Base-by-base conservation (phyloP, 2,329 filamentous ascomycete species). In the Anthostomella pinea region DNA sequence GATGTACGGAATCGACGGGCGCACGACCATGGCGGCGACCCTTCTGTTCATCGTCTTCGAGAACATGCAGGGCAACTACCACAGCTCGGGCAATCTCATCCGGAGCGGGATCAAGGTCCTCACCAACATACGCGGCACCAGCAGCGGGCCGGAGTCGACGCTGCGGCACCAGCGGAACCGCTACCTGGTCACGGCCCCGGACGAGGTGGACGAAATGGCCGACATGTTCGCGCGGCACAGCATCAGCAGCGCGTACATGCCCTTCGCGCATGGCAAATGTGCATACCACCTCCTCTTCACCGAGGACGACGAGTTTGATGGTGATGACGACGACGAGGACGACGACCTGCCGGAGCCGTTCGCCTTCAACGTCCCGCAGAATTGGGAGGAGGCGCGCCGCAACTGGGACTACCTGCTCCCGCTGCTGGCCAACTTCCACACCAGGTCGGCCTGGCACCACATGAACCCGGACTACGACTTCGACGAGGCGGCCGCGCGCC, bases 21-120 rank as follows among this genome's bases (percentile, higher is more conserved):
- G 48, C 11, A 30, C 44, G 5, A 50, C 52, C 5, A 51, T 57
- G 52, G 43, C 46, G 8, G 52, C 50, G 3, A 57, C 53, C 4
- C 38, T 57, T 2, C 41, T 57, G 20, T 55, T 57, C 30, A 55
- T 57, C 10, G 49, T 54, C 4, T 56, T 57, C 18, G 51, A 55
- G 42, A 54, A 55, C 27, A 55, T 56, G 52, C 52, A 53, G 25
- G 54, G 54, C 18, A 57, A 57, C 36, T 55, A 54, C 30, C 54
- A 55, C 26, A 49, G 43, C 11, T 50, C 54, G 4, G 52, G 52
- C 11, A 47, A 42, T 23, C 41, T 57, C 8, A 46, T 57, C 17
- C 48, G 51, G 10, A 49, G 45, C 13, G 54, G 52, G 13, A 53
- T 57, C 36, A 55, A 53, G 32, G 46, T 53, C 3, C 28, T 56